Evolutionary conservation across 768 basidiomycete species (phyloP), one percentile per base, ranked within the genome.

Genomic region (Daedaleopsis nitida): DNA sequence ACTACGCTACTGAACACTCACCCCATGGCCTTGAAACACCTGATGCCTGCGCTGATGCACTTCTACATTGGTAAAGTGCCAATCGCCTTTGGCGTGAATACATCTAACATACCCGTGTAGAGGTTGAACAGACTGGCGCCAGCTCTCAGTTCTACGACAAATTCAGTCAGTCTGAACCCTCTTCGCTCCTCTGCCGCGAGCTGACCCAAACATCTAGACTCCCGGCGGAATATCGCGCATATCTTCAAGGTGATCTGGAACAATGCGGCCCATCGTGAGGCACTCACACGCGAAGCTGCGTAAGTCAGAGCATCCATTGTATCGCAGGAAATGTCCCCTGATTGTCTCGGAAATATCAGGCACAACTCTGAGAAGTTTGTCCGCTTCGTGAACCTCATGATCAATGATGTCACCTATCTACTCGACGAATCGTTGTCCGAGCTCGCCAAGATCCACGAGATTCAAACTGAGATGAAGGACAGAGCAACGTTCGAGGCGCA

Each of bases 101-200:
- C 13, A 11, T 12, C 38, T 47, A 27, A 38, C n/a, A 14, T 34
- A 12, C 27, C 13, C 48, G 7, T 11, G 3, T 71, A 96, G 96
- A 98, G 83, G 95, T 98, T 48, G 97, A 99, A 73, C 89, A 91
- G 68, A 99, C 97, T 0, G 97, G 97, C 34, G 93, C 95, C 21
- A 96, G 95, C 70, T 96, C 95, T 0, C 96, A 98, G 70, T 98
- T 99, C 77, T 98, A 97, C 75, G 96, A 97, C 74, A 96, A 97
- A 86, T 96, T 96, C 70, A 92, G 92, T 92, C 35, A 16, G n/a
- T 53, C n/a, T 10, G 48, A 17, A 16, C 9, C 32, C 11, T 19
- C 21, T 27, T 27, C 50, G 23, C 21, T 8, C 8, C 3, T 19
- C 2, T 5, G 9, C 10, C 6, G 16, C 32, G n/a, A 27, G 4